Percentiles rank a stretch among this genome's conserved stretches.
These are phyloP conservation scores for Phialocephala sp. DNA, from an alignment of 2,329 filamentous ascomycete genomes.

Conservation along the genomic window DNA sequence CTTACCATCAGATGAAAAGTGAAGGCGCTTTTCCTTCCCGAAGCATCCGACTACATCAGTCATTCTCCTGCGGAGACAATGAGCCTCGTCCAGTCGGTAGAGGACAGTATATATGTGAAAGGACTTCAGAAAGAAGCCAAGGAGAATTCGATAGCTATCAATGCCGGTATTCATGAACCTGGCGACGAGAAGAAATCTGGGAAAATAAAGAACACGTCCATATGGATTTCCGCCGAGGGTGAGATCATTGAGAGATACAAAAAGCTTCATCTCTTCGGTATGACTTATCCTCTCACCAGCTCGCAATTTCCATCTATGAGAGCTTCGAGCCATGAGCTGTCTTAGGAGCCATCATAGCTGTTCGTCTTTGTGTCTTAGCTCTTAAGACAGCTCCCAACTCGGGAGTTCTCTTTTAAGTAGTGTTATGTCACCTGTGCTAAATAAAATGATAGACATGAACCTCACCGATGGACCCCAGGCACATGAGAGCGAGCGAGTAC, in stretches of 20 bases:
- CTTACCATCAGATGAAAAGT: not conserved
- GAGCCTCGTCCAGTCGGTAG: constrained; percentile 14
- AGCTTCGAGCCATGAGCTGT: no score
- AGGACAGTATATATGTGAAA: constrained; percentile 21
- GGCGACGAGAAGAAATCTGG: constrained; percentile 18
- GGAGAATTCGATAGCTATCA: constrained; percentile 26
- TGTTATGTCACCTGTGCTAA: no score
- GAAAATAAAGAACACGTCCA: constrained; percentile 27
- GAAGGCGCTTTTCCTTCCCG: constrained; percentile 27
- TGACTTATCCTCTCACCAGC: no score
- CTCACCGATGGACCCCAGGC: constrained; percentile 24
- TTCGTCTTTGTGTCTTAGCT: no score
- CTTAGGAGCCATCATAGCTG: no score
- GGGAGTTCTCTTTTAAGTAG: no score
- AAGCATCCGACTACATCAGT: constrained; percentile 30
- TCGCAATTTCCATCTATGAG: no score
- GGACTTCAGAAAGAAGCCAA: constrained; percentile 24
- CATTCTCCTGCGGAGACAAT: constrained; percentile 23
- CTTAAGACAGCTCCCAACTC: no score
- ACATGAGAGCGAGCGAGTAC: constrained; percentile 26
- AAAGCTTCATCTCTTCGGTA: constrained; percentile 30
- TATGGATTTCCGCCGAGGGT: constrained; percentile 25
- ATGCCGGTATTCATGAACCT: constrained; percentile 26
- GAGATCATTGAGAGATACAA: constrained; percentile 27
- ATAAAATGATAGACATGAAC: constrained; percentile 13